Base-by-base conservation (phyloP, 106 monocot genomes). In the Dioscorea zingiberensis region DNA sequence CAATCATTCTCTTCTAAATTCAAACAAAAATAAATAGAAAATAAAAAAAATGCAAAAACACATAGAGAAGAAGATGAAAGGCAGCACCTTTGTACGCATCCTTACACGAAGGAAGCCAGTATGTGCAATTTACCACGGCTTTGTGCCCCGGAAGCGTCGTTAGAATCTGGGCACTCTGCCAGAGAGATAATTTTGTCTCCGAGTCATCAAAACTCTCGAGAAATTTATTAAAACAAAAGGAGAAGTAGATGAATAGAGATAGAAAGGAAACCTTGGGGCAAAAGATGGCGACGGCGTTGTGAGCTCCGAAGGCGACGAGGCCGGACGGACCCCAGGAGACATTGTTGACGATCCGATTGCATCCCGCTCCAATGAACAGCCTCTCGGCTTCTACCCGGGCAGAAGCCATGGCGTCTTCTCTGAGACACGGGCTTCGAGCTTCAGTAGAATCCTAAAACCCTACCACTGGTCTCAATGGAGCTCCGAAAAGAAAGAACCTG, bases 301-400 rank as follows among this genome's bases (percentile, higher is more conserved):
- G 92, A 10, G 88, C 75, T 14, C 97, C 97, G 60, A 97, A 97
- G 54, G 97, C 80, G 64, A 89, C 92, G 44, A 88, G 76, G 25
- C 84, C 86, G 55, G 83, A 92, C 12, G 81, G 84, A 3, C 97
- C 88, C 97, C 92, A 92, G 25, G 97, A 97, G 67, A 92, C 88
- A 65, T 92, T 97, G 85, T 92, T 89, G 54, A 97, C 88, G 30
- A 97, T 71, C 17, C 97, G 75, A 65, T 92, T 97, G 75, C 97
- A 97, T 0, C 97, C 97, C 11, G 92, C 83, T 55, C 83, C 88
- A 21, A 97, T 79, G 81, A 97, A 97, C 48, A 67, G 76, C 21
- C 83, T 77, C 60, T 86, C 80, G 27, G 74, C 86, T 26, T 63
- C 79, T 47, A 85, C 66, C 29, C 66, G 65, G 28, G 48, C 53